Percentiles rank a stretch among this genome's conserved stretches.
These are phyloP conservation scores for Persicaria maculosa DNA, from an alignment of 148 eudicot species.

Conservation along the genomic window DNA sequence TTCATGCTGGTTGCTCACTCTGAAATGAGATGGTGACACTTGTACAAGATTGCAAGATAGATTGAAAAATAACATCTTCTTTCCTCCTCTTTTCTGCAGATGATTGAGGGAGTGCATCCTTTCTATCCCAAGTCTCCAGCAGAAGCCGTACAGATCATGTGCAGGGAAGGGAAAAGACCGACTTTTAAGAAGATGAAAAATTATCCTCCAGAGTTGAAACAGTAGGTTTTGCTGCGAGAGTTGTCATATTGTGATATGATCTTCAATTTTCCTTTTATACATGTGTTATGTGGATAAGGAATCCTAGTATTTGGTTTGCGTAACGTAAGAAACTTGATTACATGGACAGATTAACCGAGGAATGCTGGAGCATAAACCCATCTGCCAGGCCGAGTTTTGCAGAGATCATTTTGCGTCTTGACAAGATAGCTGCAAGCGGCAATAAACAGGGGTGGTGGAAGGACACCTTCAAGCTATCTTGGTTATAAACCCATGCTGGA, in stretches of 20 bases:
- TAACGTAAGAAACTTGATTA: not conserved
- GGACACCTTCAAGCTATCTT: slow-evolving; percentile 90
- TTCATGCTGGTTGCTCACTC: not conserved
- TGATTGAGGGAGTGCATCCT: slow-evolving; percentile 86
- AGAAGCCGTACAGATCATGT: slow-evolving; percentile 48
- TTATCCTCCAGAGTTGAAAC: slow-evolving; percentile 81
- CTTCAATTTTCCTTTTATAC: not conserved
- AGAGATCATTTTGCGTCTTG: slow-evolving; percentile 69
- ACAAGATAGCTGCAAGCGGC: slow-evolving; percentile 56
- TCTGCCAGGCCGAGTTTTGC: slow-evolving; percentile 62
- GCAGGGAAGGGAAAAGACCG: slow-evolving; percentile 74
- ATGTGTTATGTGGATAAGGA: not conserved
- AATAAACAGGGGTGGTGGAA: slow-evolving; percentile 97
- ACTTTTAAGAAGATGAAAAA: slow-evolving; percentile 60
- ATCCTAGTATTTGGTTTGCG: not conserved
- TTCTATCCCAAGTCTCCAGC: slow-evolving; percentile 71
- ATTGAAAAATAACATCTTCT: not conserved
- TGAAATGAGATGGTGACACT: not conserved
- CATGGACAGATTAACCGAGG: slow-evolving; percentile 4
- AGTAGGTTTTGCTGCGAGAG: slow-evolving; percentile 43
- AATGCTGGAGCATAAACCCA: slow-evolving; percentile 56
- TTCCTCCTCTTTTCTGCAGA: slow-evolving; percentile 28
- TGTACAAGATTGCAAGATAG: not conserved
- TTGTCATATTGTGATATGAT: not conserved
- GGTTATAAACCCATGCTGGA: slow-evolving; percentile 32